Conservation (phyloP, 179 eudicot genomes). For the Heliamphora pulchella region DNA sequence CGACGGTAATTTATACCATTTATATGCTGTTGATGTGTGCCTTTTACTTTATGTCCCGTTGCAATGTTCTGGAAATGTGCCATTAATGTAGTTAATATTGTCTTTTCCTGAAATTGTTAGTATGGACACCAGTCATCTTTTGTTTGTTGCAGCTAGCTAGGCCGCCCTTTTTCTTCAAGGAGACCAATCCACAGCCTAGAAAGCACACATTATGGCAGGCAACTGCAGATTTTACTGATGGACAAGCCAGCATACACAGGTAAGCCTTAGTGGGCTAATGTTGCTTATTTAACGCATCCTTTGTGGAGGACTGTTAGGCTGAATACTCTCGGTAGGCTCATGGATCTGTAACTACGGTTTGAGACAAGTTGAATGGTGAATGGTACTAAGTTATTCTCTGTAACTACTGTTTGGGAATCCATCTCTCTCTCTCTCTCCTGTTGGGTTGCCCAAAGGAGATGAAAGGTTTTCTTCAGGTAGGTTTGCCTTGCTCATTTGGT, state of each 20-base stretch:
- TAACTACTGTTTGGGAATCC: background rate
- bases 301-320: background rate
- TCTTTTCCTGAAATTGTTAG: slow-evolving; percentile 6
- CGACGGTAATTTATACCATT: slow-evolving; percentile 29
- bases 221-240: slow-evolving; percentile 42
- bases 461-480: too few species aligned
- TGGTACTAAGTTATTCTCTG: background rate
- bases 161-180: slow-evolving; percentile 39
- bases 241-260: slow-evolving; percentile 46
- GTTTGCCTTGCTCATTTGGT: background rate
- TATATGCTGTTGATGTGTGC: background rate
- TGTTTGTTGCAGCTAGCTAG: slow-evolving; percentile 33
- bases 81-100: background rate
- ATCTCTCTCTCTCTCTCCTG: too few species aligned
- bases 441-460: too few species aligned
- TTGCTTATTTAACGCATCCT: background rate
- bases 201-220: slow-evolving; percentile 53
- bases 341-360: background rate
- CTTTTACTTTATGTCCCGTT: background rate
- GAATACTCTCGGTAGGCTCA: background rate
- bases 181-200: slow-evolving; percentile 54
- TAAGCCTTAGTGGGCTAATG: slow-evolving; percentile 7
- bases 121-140: background rate
- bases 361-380: background rate
- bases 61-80: background rate